Percentiles rank a stretch among this genome's conserved stretches.
Evolutionary conservation across 2,329 filamentous ascomycete genomes (phyloP).

Genomic region (Aschersonia sp.): DNA sequence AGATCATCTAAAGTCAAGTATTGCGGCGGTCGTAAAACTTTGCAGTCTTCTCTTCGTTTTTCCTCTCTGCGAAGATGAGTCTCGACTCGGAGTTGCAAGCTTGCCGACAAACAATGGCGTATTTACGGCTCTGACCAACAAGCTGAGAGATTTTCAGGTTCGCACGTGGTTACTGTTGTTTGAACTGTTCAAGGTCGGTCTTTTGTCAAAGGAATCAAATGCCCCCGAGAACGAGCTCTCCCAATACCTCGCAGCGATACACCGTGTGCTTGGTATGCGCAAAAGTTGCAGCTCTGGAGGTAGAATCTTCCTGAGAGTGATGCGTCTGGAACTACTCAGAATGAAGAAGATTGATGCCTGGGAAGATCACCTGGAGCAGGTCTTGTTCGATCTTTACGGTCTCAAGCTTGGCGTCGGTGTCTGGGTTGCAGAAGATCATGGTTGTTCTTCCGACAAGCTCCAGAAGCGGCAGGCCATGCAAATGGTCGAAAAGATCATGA

Average conservation of each 20-base stretch:
- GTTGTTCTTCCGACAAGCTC: constrained; percentile 60
- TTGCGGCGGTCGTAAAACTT: constrained; percentile 56
- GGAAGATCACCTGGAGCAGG: constrained; percentile 75
- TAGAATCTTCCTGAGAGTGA: constrained; percentile 77
- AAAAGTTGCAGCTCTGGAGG: constrained; percentile 75
- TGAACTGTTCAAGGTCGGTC: constrained; percentile 59
- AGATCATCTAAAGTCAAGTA: constrained; percentile 58
- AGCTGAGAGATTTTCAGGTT: constrained; percentile 75
- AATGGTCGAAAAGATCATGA: constrained; percentile 70
- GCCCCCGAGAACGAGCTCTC: constrained; percentile 58
- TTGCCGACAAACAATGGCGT: constrained; percentile 42
- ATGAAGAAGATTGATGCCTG: constrained; percentile 65
- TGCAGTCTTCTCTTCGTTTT: constrained; percentile 64
- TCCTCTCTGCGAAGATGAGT: constrained; percentile 69
- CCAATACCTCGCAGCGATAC: constrained; percentile 65
- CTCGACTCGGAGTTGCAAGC: constrained; percentile 60
- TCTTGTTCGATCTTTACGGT: constrained; percentile 71
- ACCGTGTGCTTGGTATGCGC: constrained; percentile 71
- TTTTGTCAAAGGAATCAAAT: constrained; percentile 48
- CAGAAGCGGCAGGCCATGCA: constrained; percentile 69
- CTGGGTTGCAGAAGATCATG: constrained; percentile 61
- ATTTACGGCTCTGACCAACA: constrained; percentile 41
- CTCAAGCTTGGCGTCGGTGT: constrained; percentile 58
- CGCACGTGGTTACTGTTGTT: constrained; percentile 84
- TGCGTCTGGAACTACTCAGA: constrained; percentile 71